Percentiles rank a stretch among this genome's conserved stretches.
Conservation (phyloP, 345 rosid genomes). For the Salix caprea region DNA sequence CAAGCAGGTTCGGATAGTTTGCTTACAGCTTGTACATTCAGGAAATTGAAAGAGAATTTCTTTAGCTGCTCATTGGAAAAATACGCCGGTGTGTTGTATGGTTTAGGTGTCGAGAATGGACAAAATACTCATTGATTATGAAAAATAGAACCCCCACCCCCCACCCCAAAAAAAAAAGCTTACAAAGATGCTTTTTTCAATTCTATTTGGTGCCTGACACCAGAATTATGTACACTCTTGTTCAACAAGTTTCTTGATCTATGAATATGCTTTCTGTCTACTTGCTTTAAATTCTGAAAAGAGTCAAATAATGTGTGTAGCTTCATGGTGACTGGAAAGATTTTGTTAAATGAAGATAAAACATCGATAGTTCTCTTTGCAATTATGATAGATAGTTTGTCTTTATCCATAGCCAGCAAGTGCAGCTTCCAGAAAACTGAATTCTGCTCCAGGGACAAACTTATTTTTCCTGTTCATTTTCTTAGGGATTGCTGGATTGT, state of each 20-base stretch:
- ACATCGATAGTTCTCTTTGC: background rate
- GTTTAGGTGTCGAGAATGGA: slow-evolving; percentile 68
- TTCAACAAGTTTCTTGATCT: slow-evolving; percentile 16
- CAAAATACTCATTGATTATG: slow-evolving; percentile 36
- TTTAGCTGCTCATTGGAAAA: slow-evolving; percentile 56
- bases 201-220: slow-evolving; percentile 13
- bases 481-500: background rate
- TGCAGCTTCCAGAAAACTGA: background rate
- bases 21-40: slow-evolving; percentile 70
- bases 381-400: background rate
- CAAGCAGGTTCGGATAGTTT: slow-evolving; percentile 86
- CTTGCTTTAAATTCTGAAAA: background rate
- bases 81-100: slow-evolving; percentile 70
- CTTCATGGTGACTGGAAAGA: background rate
- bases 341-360: background rate
- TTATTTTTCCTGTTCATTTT: background rate
- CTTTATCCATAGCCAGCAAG: background rate
- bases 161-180: background rate
- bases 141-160: background rate
- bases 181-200: slow-evolving; percentile 13
- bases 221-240: slow-evolving; percentile 26
- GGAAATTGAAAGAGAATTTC: slow-evolving; percentile 62
- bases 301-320: background rate
- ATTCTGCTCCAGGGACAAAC: background rate
- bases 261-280: slow-evolving; percentile 3